Evolutionary conservation across 345 rosid genomes (phyloP), one percentile per base, ranked within the genome.

Genomic region (Balakata baccata): DNA sequence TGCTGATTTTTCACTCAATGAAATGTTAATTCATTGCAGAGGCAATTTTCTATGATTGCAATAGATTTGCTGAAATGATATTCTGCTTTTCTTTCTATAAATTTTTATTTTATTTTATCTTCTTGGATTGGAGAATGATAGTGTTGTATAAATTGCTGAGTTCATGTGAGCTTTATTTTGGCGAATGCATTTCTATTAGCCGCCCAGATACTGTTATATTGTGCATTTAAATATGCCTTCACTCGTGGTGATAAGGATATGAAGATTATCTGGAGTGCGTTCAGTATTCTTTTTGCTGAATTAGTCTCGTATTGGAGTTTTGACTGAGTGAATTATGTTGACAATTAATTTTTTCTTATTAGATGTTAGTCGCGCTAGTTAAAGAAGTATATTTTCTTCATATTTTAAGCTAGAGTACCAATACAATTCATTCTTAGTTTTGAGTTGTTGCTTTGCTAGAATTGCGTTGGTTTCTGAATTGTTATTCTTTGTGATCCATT

Each of bases 401-500:
- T 45, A 23, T 59, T 71, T 16, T 46, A 23, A 20, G 8, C 38
- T 57, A 52, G 37, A 14, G 16, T 3, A 12, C 50, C 17, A 11
- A 10, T 68, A 10, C n/a, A 47, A 14, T 52, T 60, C 52, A 69
- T 69, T 69, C 62, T 20, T 23, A 66, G 46, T 13, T 43, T 41
- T 38, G 38, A 64, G 37, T 49, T 14, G 7, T 46, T 47, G 39
- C 5, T 75, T 63, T 51, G 6, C 34, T 49, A 11, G 45, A 45
- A 41, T 29, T 71, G 0, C 22, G 50, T 53, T 2, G 4, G 14
- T 38, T 22, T 47, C n/a, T 52, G 46, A 73, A 57, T 38, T 73
- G 1, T 64, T 62, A 43, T 57, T 50, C 13, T 45, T 72, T 77
- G 49, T 76, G 38, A 29, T 76, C 57, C 75, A 56, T 80, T 51